Percentiles rank a stretch among this genome's conserved stretches.
Conservation (phyloP, 2,329 filamentous ascomycete species). For the Fusarium concolor region DNA sequence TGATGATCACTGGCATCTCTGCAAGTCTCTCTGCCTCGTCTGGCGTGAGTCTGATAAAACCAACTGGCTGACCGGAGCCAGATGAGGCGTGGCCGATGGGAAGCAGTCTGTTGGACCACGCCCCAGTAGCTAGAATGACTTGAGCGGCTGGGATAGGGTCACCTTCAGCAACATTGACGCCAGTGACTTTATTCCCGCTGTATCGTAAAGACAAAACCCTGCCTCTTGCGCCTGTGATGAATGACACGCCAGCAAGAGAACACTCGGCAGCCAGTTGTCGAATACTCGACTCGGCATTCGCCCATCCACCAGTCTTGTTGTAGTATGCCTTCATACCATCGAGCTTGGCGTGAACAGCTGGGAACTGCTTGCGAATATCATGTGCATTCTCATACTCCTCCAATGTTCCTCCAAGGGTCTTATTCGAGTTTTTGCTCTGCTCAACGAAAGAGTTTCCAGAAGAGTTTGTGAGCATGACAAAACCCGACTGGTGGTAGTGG, state of each 20-base stretch:
- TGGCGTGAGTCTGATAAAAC: slow-evolving; percentile 70
- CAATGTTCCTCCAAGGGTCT: slow-evolving; percentile 31
- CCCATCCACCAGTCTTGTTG: slow-evolving; percentile 50
- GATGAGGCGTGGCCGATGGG: slow-evolving; percentile 71
- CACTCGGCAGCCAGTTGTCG: slow-evolving; percentile 43
- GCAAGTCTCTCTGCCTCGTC: slow-evolving; percentile 66
- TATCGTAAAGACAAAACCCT: slow-evolving; percentile 44
- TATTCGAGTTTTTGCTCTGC: slow-evolving; percentile 25
- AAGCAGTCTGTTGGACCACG: slow-evolving; percentile 68
- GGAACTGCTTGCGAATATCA: slow-evolving; percentile 29
- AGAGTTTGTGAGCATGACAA: slow-evolving; percentile 46
- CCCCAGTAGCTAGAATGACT: slow-evolving; percentile 74
- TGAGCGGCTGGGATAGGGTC: slow-evolving; percentile 65
- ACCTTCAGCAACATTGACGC: slow-evolving; percentile 49
- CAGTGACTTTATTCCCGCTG: slow-evolving; percentile 31
- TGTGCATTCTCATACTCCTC: slow-evolving; percentile 44
- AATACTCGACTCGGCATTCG: slow-evolving; percentile 48
- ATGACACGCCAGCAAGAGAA: slow-evolving; percentile 47
- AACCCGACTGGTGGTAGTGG: slow-evolving; percentile 50
- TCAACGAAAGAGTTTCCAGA: slow-evolving; percentile 41
- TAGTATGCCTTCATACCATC: slow-evolving; percentile 45
- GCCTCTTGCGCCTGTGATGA: slow-evolving; percentile 48
- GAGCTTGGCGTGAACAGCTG: slow-evolving; percentile 35
- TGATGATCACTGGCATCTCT: slow-evolving; percentile 69
- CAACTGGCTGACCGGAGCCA: slow-evolving; percentile 73